Evolutionary conservation across 768 basidiomycete genomes (phyloP), one percentile per base, ranked within the genome.

Genomic region (Coprinopsis strossmayeri): DNA sequence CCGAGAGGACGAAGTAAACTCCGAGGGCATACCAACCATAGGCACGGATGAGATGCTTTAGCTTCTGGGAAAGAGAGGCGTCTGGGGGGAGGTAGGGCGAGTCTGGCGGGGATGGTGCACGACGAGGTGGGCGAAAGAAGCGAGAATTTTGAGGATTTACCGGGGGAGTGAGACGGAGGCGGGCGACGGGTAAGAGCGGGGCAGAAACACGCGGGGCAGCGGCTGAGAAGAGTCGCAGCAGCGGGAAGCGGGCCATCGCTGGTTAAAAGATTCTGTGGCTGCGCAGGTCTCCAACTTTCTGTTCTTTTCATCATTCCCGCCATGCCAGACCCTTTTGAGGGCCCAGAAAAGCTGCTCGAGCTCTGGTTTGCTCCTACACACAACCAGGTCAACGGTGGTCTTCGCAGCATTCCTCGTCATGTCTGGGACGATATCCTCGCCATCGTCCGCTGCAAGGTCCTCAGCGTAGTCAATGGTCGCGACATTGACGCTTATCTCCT

Each of bases 351-450:
- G 63, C 78, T 97, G 34, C 79, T 98, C 39, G 96, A 99, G 70
- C 81, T 98, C 43, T 98, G 96, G 96, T 97, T 98, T 68, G 83
- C 88, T 1, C 90, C 91, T 11, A 84, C 84, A 5, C 68, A 82
- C 3, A 73, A 77, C 38, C 66, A 69, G 54, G 73, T 67, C 61
- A 81, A 74, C 63, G 66, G 67, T 18, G 96, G 96, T 30, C 76
- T 99, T 38, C 74, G 94, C 50, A 77, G 72, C 56, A 83, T 99
- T 27, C 73, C 80, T 56, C 73, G 83, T 51, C 65, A 73, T 25
- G 71, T 87, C 26, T 99, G 96, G 96, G 93, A 96, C 69, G 88
- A 91, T 50, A 96, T 99, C 92, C 81, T 99, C 52, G 84, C 84
- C 67, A 89, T 95, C 55, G 96, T 99, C 63, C 84, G 88, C 63